phyloP scores from a whole-genome alignment of 208 protist genomes.

The Leishmania mexicana region DNA sequence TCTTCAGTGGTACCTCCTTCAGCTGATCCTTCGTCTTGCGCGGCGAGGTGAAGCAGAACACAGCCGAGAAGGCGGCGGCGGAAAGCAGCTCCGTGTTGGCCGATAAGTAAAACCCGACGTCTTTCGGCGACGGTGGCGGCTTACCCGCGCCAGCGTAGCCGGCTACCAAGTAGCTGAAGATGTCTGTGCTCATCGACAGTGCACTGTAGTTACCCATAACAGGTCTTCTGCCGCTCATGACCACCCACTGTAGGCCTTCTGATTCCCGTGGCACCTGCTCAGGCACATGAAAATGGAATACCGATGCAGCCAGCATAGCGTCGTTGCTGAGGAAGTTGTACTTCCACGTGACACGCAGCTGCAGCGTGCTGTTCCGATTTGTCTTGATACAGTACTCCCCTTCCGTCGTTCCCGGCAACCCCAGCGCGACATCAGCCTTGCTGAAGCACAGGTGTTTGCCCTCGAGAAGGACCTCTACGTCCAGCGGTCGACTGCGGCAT shows the following conservation, averaged over 20 bases:
- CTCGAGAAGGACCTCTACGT: constrained; percentile 35
- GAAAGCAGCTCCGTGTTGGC: not conserved
- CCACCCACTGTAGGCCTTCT: constrained; percentile 5
- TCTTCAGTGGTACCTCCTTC: not conserved
- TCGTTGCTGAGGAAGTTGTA: constrained; percentile 12
- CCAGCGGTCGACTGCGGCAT: constrained; percentile 26
- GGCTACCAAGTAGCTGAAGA: constrained; percentile 28
- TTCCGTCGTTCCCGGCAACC: constrained; percentile 29
- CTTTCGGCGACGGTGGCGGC: not conserved
- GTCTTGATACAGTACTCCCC: constrained; percentile 31
- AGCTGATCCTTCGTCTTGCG: constrained; percentile 18
- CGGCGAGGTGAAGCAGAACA: constrained; percentile 37
- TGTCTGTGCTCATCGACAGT: constrained; percentile 4
- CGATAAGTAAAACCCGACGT: constrained; percentile 18
- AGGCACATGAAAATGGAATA: not conserved
- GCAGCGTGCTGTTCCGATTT: constrained; percentile 10
- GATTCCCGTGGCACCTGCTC: not conserved
- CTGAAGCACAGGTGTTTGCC: constrained; percentile 39
- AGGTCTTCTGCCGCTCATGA: not conserved
- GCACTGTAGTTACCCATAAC: constrained; percentile 18
- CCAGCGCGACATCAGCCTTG: constrained; percentile 27
- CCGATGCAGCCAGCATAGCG: constrained; percentile 6
- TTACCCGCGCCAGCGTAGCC: not conserved
- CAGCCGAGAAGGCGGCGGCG: constrained; percentile 14
- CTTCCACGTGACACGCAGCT: constrained; percentile 7